A percentile compares a stretch with the other conserved stretches of the same genome.
Evolutionary conservation across 169 alveolate genomes (phyloP).

Genomic region (Plasmodium inui): DNA sequence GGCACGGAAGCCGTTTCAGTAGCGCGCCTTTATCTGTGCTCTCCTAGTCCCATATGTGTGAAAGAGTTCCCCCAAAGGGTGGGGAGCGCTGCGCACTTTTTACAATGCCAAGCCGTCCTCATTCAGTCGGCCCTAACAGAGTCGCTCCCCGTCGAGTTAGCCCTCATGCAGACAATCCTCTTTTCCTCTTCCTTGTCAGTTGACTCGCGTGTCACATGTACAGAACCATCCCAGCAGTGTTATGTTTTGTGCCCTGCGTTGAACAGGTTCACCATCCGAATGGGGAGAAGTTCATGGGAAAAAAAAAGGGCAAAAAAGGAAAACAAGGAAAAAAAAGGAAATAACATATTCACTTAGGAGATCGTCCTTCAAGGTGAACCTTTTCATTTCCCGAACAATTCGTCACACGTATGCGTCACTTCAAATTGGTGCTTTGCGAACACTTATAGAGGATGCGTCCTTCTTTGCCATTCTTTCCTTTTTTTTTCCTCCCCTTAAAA

Average conservation of each 20-base stretch:
- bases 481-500: neutral
- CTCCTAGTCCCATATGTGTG: neutral
- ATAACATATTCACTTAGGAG: neutral
- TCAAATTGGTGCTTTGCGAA: neutral
- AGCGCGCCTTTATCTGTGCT: neutral
- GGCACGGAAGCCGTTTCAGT: neutral
- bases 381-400: neutral
- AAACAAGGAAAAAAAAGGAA: neutral
- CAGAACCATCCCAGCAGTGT: neutral
- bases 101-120: neutral
- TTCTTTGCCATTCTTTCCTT: neutral
- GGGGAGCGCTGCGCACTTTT: neutral
- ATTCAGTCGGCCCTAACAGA: neutral
- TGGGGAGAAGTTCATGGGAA: neutral
- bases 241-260: neutral
- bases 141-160: no score
- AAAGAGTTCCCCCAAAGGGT: neutral
- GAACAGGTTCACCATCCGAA: neutral
- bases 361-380: neutral
- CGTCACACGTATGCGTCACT: neutral
- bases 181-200: neutral
- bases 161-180: neutral
- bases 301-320: neutral
- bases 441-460: neutral
- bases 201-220: neutral